A percentile compares a stretch with the other conserved stretches of the same genome.
Evolutionary conservation across 116 monocot species (phyloP).

Genomic region (Zostera marina): DNA sequence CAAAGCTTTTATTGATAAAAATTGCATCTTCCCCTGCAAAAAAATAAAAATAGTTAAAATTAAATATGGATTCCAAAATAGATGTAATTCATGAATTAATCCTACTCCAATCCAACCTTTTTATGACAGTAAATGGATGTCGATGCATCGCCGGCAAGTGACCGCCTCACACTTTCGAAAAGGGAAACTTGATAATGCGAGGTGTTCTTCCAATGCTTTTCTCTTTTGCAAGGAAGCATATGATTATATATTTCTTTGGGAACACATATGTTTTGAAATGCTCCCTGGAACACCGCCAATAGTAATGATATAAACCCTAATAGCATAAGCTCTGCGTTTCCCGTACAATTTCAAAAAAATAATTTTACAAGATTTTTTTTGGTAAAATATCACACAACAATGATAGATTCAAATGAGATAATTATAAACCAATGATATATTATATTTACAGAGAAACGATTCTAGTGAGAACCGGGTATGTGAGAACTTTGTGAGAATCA

Average conservation of each 20-base stretch:
- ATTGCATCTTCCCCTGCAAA: slow-evolving; percentile 49
- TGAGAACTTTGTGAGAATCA: too few species aligned
- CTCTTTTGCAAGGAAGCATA: slow-evolving; percentile 53
- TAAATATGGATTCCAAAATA: too few species aligned
- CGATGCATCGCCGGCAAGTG: slow-evolving; percentile 15
- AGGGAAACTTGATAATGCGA: slow-evolving; percentile 3
- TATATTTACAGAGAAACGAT: too few species aligned
- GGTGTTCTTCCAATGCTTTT: neutral
- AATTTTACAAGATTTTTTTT: too few species aligned
- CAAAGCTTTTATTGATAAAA: slow-evolving; percentile 57
- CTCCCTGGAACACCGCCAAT: slow-evolving; percentile 40
- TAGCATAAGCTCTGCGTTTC: slow-evolving; percentile 62
- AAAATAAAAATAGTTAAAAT: neutral
- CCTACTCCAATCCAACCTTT: too few species aligned
- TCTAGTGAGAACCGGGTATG: too few species aligned
- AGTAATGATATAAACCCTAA: slow-evolving; percentile 67
- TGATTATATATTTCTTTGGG: slow-evolving; percentile 12
- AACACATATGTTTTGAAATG: slow-evolving; percentile 38
- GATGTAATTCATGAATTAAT: too few species aligned
- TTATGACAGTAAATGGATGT: too few species aligned
- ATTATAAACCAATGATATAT: too few species aligned
- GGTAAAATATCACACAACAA: too few species aligned
- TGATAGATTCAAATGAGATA: too few species aligned
- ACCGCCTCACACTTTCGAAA: slow-evolving; percentile 7
- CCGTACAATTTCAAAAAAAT: too few species aligned